Base-by-base conservation (phyloP, 148 eudicot species). In the Chenopodium berlandieri region DNA sequence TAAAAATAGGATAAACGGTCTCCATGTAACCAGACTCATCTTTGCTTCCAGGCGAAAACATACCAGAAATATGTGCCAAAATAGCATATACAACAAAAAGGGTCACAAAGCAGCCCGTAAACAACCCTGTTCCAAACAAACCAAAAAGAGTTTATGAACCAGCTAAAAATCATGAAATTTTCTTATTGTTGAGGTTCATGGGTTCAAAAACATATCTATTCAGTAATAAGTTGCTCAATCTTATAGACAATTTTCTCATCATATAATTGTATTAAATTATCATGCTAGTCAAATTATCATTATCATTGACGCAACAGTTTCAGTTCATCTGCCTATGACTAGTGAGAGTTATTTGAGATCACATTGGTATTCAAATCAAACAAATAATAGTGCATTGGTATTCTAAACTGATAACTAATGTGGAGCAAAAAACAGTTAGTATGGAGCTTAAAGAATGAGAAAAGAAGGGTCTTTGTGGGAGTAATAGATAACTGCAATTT, bases 61-160 rank as follows among this genome's bases (percentile, higher is more conserved):
- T 77, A 60, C 97, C 98, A 78, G 86, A 86, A 37, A 95, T 20
- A 83, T 95, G 97, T 6, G 97, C 98, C 85, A 95, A 81, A 30
- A 92, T 88, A 71, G 90, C 96, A 47, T 95, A 95, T 25, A 92
- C 89, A 78, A 77, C 79, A 82, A 92, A 93, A 54, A 95, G 82
- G n/a, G 97, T 90, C 50, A 89, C 91, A 86, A 92, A 95, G 82
- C 91, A 90, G 70, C 98, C 98, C 4, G 97, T 95, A 80, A 91
- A 95, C 58, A 95, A 76, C 56, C 98, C 98, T 95, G 93, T 86
- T 78, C 69, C 62, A 76, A 37, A 75, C 17, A 80, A 66, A 80
- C 27, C 40, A 32, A 65, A 76, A 31, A 69, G 25, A n/a, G 6
- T 44, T 7, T 16, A 62, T 17, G 32, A 52, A 74, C 44, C 58